phyloP scores from a whole-genome alignment of 116 monocot species.

The Iris pallida region DNA sequence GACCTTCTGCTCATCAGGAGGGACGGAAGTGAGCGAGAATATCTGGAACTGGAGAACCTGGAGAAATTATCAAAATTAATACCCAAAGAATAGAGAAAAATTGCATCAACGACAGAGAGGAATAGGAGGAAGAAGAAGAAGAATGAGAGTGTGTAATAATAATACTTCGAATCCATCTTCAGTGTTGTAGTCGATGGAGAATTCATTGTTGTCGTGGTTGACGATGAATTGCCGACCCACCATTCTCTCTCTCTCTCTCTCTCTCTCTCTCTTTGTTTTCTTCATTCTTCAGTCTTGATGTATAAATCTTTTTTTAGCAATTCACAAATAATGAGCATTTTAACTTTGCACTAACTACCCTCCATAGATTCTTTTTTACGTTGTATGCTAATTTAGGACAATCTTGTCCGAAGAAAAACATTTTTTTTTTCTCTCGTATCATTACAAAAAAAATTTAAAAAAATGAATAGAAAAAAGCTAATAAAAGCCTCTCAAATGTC shows the following conservation, averaged over 20 bases:
- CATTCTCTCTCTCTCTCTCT: conserved; percentile 26
- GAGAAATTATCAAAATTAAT: not conserved
- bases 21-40: conserved; percentile 75
- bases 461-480: too few relatives aligned
- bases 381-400: too few relatives aligned
- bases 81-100: not conserved
- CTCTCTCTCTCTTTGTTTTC: not conserved
- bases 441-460: too few relatives aligned
- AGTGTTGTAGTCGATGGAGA: conserved; percentile 70
- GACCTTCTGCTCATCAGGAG: conserved; percentile 76
- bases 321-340: too few relatives aligned
- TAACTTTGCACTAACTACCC: too few relatives aligned
- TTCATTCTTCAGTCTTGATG: not conserved
- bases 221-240: conserved; percentile 64
- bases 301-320: too few relatives aligned
- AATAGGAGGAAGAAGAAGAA: not conserved
- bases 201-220: conserved; percentile 35
- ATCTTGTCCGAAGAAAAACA: too few relatives aligned
- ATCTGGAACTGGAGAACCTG: conserved; percentile 81
- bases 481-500: too few relatives aligned
- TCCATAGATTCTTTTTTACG: too few relatives aligned
- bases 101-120: too few relatives aligned
- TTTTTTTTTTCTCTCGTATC: too few relatives aligned
- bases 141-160: not conserved
- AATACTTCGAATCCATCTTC: conserved; percentile 64